Base-by-base conservation (phyloP, 2,329 filamentous ascomycete genomes). In the Pyrenophora tritici-repentis region DNA sequence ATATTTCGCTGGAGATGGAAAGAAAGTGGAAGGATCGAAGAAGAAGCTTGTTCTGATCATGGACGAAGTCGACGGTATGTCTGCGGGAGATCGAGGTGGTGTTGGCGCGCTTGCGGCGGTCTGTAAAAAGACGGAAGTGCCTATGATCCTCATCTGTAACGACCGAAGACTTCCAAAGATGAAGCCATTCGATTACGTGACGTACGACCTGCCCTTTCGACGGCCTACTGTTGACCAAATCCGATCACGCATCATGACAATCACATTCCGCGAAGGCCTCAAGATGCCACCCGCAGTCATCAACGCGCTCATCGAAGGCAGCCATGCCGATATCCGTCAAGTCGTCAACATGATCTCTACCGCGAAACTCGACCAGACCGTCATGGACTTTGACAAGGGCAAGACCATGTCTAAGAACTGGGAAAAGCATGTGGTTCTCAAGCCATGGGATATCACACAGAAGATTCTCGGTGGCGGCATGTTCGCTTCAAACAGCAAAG, bases 1-100 rank as follows among this genome's bases (percentile, higher is more conserved):
- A 1, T 99, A 89, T 75, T 99, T 97, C 72, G 86, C 91, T 6
- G 86, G 86, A 2, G 89, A 92, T 48, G 89, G 89, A 18, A 90
- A 94, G 74, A 83, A 87, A 50, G 86, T 96, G 3, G 88, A 97
- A 37, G 76, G 79, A 4, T 81, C 81, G 13, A 97, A 94, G 79
- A 96, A 95, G 79, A 97, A 97, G 63, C 86, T 97, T 29, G 90
- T 97, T 5, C 78, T 99, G 41, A 91, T 99, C 75, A 97, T 99
- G 94, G 94, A 99, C 64, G 94, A 99, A 75, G 94, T 99, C 4
- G 94, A 99, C 66, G 94, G 94, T 44, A 97, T 99, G 94, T 97
- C 93, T 55, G 92, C 91, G 31, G 94, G 94, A 69, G 94, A 99
- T 71, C 87, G 94, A 55, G 94, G 94, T 60, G 94, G 94, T 73